Evolutionary conservation across 768 basidiomycete genomes (phyloP).

Genomic region (Pluteus cervinus): DNA sequence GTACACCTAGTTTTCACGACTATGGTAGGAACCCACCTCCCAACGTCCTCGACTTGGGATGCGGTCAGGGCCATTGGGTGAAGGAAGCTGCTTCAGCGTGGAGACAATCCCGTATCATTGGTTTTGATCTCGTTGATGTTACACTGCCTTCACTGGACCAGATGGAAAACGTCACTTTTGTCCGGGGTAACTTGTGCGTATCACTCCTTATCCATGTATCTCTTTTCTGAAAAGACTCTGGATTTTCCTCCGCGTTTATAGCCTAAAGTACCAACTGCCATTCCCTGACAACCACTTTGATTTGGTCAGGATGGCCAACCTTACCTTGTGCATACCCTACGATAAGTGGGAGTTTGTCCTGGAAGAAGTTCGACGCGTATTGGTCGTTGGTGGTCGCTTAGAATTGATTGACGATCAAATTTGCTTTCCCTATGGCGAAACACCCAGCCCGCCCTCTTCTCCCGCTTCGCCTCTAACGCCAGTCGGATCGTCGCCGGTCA

Average conservation of each 20-base stretch:
- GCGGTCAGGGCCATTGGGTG: constrained; percentile 69
- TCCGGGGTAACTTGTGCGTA: constrained; percentile 66
- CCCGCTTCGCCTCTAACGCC: constrained; percentile 9
- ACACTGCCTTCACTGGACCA: constrained; percentile 30
- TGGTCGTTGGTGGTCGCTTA: constrained; percentile 54
- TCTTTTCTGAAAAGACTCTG: not conserved
- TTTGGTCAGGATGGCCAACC: constrained; percentile 66
- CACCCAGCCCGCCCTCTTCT: constrained; percentile 10
- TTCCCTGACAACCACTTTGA: constrained; percentile 63
- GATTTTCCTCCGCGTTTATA: constrained; percentile 16
- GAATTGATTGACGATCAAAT: constrained; percentile 75
- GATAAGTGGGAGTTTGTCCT: constrained; percentile 56
- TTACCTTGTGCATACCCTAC: constrained; percentile 55
- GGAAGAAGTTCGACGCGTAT: constrained; percentile 54
- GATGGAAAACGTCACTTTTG: constrained; percentile 41
- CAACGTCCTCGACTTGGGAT: constrained; percentile 68
- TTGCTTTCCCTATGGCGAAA: constrained; percentile 50
- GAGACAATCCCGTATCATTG: constrained; percentile 53
- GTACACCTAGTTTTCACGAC: constrained; percentile 57
- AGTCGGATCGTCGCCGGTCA: not conserved
- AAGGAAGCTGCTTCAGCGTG: constrained; percentile 56
- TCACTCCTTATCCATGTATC: too few species aligned
- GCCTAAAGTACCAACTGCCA: constrained; percentile 51
- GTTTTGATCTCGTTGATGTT: constrained; percentile 58
- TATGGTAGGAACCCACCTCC: constrained; percentile 42